Evolutionary conservation across 306 rosid genomes (phyloP), one percentile per base, ranked within the genome.

Genomic region (Nissolia schottii): DNA sequence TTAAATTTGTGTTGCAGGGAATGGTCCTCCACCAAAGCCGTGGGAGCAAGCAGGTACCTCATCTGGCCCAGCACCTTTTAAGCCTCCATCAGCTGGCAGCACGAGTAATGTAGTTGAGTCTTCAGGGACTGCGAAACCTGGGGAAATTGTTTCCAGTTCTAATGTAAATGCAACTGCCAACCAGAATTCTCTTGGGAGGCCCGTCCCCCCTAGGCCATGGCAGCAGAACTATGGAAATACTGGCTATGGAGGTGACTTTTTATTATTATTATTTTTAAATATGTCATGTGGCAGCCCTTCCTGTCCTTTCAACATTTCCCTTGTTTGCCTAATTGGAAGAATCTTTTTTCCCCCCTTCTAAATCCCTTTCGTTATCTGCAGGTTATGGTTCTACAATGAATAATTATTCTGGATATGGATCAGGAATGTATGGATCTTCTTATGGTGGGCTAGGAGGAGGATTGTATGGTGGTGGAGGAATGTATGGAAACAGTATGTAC

Each of bases 201-300:
- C 99, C n/a, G 87, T 88, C 76, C 97, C 99, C 54, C 1, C 93
- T 1, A 86, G 99, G 81, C 99, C 97, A 51, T 95, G 99, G 99
- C 96, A 95, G 80, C 97, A 95, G 80, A 88, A 80, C 67, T 80
- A 85, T 69, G 92, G 91, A 59, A 83, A 38, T 77, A 86, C 2
- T 74, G 70, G 43, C 82, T 82, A 86, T 20, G 97, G 93, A 73
- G 97, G 95, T 89, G 32, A 38, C 7, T 3, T n/a, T 18, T 37
- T 9, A 48, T 9, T 15, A n/a, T n/a, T n/a, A n/a, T n/a, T n/a
- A n/a, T n/a, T 2, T 3, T 9, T 12, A 22, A 41, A 6, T 3
- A 43, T 43, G 35, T 24, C 10, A 1, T 59, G 67, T 20, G 59
- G 64, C 12, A 45, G 12, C 24, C 58, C 0, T 38, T 49, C 6